Conservation (phyloP, 2,329 filamentous ascomycete genomes). For the Trichoderma afroharzianum region DNA sequence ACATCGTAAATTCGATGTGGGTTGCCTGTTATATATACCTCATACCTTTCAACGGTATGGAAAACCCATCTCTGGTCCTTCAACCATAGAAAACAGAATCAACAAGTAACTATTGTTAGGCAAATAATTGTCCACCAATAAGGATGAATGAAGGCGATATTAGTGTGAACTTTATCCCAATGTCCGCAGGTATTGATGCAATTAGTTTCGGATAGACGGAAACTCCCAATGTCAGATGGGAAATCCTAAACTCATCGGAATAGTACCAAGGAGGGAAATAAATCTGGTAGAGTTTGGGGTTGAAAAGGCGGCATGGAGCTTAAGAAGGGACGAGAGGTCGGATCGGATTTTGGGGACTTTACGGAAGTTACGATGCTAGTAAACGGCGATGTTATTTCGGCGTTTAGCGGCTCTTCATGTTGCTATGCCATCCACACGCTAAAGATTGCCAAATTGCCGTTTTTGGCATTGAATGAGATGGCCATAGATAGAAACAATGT, state of each 20-base stretch:
- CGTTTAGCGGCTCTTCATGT: neutral
- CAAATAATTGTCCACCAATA: neutral
- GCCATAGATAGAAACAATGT: neutral
- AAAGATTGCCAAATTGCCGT: neutral
- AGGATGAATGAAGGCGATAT: neutral
- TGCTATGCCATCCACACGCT: neutral
- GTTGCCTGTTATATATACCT: neutral
- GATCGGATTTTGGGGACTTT: neutral
- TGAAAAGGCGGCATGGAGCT: neutral
- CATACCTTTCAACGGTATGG: too few species aligned
- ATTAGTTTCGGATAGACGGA: neutral
- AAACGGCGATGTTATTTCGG: neutral
- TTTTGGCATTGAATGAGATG: neutral
- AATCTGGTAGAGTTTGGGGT: neutral
- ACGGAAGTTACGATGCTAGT: neutral
- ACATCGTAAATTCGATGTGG: neutral
- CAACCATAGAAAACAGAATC: neutral
- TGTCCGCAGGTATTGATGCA: neutral
- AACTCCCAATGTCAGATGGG: neutral
- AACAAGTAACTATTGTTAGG: neutral
- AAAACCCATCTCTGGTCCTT: too few species aligned
- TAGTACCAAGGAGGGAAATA: neutral
- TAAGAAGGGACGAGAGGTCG: neutral
- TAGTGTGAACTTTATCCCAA: neutral
- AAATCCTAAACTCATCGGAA: neutral